Evolutionary conservation across 108 stramenopile genomes (phyloP), one percentile per base, ranked within the genome.

Genomic region (Ochromonas danica): DNA sequence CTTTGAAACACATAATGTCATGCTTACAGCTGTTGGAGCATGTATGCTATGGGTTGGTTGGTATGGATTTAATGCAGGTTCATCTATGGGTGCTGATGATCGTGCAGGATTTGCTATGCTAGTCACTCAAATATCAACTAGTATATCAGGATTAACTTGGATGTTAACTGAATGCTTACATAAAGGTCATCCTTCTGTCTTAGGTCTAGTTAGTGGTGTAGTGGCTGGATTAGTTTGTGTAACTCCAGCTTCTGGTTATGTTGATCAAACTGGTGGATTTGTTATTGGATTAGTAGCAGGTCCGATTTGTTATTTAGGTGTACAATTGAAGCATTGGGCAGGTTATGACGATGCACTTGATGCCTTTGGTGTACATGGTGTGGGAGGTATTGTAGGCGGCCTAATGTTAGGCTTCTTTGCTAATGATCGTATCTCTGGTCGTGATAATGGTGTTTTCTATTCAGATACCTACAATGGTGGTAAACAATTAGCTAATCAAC

Each of bases 241-340:
- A 31, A 74, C 72, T 3, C 72, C 72, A 43, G 72, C 72, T 41
- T 39, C 72, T 3, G 72, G 72, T 31, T 74, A 51, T 43, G 72
- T 74, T 3, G 45, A 36, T 36, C 35, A 33, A 33, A 36, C 60
- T 2, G 72, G 72, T 31, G 33, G 42, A 6, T 31, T 36, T 36
- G 72, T 74, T 2, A 74, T 74, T 31, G 72, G 72, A 31, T 6
- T 74, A 3, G 72, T 74, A 1, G 1, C 3, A 31, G 41, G 35
- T 43, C 35, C 1, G 42, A 10, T 14, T 3, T 74, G 72, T 10
- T 42, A 42, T 31, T 43, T 51, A 43, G 72, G 35, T 1, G 72
- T 74, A 1, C 1, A 6, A 31, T 31, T 74, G 3, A 74, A 74
- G 45, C 42, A 74, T 31, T 10, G 45, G 3, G 41, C 45, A 31